These are phyloP conservation scores for Byssothecium circinans DNA, from an alignment of 2,329 filamentous ascomycete genomes.

Conservation along the genomic window DNA sequence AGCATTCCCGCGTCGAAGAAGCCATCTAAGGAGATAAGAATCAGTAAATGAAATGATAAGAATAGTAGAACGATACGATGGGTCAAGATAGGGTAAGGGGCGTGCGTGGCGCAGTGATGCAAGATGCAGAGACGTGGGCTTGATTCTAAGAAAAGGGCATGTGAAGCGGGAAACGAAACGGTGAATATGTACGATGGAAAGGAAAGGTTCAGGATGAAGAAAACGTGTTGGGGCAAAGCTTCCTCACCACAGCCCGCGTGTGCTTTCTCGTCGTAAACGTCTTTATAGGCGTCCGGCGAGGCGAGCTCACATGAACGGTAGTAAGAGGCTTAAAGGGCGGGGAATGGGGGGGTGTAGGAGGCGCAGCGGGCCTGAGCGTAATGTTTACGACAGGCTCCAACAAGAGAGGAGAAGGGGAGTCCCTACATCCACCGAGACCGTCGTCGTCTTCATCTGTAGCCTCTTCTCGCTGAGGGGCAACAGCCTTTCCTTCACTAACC, in stretches of 20 bases:
- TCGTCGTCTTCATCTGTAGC: constrained; percentile 80
- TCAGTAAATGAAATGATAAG: constrained; percentile 24
- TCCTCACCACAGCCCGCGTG: constrained; percentile 22
- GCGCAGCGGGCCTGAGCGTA: constrained; percentile 16
- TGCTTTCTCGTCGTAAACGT: constrained; percentile 20
- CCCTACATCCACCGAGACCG: constrained; percentile 83
- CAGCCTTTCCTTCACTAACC: constrained; percentile 56
- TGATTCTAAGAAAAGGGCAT: constrained; percentile 9
- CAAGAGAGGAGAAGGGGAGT: constrained; percentile 35
- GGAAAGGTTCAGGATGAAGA: constrained; percentile 2
- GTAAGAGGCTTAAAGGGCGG: constrained; percentile 39
- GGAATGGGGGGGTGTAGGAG: constrained; percentile 40
- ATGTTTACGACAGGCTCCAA: constrained; percentile 24
- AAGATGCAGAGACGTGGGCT: constrained; percentile 3
- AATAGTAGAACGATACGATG: constrained; percentile 1
- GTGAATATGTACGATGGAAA: background rate
- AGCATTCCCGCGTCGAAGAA: constrained; percentile 98
- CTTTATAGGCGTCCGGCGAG: constrained; percentile 21
- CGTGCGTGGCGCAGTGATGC: background rate
- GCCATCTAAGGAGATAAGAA: constrained; percentile 65
- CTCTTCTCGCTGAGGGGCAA: constrained; percentile 65
- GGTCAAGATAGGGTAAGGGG: background rate
- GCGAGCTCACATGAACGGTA: constrained; percentile 34
- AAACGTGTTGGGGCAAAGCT: constrained; percentile 20
- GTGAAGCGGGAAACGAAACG: constrained; percentile 1